Percentiles rank a stretch among this genome's conserved stretches.
Evolutionary conservation across 257 asterid genomes (phyloP).

Genomic region (Solanum bulbocastanum): DNA sequence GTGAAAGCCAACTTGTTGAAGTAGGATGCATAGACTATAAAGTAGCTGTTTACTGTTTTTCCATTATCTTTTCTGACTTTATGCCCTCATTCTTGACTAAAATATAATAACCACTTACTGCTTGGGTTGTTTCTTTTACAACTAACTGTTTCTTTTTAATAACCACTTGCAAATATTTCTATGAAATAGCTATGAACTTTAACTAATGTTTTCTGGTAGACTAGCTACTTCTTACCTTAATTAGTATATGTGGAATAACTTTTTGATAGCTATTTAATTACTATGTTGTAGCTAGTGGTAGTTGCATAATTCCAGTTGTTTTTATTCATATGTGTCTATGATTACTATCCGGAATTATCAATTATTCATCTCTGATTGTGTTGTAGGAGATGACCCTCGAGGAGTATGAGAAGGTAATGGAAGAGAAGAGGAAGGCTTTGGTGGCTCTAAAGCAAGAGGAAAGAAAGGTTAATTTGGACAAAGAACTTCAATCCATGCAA

Average conservation of each 20-base stretch:
- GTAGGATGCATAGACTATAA: no score
- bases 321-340: background rate
- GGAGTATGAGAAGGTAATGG: constrained; percentile 57
- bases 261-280: background rate
- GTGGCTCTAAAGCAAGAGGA: constrained; percentile 43
- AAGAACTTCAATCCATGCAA: constrained; percentile 57
- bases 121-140: background rate
- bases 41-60: no score
- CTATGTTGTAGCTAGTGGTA: background rate
- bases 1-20: no score
- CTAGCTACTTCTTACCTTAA: background rate
- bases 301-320: background rate
- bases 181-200: background rate
- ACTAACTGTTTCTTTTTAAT: background rate
- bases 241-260: background rate
- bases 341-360: background rate
- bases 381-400: constrained; percentile 68
- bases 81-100: background rate
- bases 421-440: constrained; percentile 58
- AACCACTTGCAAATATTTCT: background rate
- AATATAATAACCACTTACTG: background rate
- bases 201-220: background rate
- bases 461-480: constrained; percentile 55
- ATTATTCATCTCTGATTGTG: background rate
- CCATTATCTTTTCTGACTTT: no score